Conservation (phyloP, 2,329 filamentous ascomycete species). For the Bimuria novae-zelandiae region DNA sequence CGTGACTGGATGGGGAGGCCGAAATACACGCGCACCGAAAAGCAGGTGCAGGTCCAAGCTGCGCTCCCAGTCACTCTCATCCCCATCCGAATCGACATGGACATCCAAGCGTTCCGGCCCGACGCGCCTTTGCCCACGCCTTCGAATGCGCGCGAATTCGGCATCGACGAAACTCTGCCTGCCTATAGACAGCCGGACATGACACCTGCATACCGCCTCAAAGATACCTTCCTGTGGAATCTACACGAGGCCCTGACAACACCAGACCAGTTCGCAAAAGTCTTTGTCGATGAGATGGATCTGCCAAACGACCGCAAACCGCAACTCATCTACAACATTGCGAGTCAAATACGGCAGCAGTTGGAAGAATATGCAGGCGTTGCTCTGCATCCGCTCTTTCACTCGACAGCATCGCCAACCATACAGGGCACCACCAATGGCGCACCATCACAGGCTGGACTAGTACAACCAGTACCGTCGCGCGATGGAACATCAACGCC, state of each 20-base stretch:
- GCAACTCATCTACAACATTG: constrained; percentile 76
- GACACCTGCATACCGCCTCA: constrained; percentile 83
- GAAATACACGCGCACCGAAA: constrained; percentile 58
- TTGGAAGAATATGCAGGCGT: constrained; percentile 95
- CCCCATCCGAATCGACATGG: constrained; percentile 94
- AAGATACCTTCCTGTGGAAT: constrained; percentile 98
- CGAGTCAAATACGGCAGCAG: constrained; percentile 91
- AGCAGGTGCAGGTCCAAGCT: constrained; percentile 67
- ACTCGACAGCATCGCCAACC: constrained; percentile 53
- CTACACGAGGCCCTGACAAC: constrained; percentile 92
- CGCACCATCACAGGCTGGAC: constrained; percentile 41
- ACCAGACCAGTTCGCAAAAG: constrained; percentile 92
- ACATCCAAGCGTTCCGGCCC: constrained; percentile 78
- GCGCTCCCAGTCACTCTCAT: constrained; percentile 87
- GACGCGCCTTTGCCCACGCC: constrained; percentile 67
- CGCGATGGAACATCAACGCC: constrained; percentile 58
- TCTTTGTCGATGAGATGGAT: constrained; percentile 89
- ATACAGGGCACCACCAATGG: constrained; percentile 33
- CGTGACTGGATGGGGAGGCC: constrained; percentile 91
- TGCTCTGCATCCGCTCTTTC: constrained; percentile 89
- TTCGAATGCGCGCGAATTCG: constrained; percentile 60
- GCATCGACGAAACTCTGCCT: constrained; percentile 72
- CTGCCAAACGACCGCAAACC: constrained; percentile 72
- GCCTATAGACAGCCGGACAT: constrained; percentile 80
- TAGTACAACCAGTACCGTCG: constrained; percentile 49